Base-by-base conservation (phyloP, 2,329 filamentous ascomycete species). In the Sporothrix euskadiensis region DNA sequence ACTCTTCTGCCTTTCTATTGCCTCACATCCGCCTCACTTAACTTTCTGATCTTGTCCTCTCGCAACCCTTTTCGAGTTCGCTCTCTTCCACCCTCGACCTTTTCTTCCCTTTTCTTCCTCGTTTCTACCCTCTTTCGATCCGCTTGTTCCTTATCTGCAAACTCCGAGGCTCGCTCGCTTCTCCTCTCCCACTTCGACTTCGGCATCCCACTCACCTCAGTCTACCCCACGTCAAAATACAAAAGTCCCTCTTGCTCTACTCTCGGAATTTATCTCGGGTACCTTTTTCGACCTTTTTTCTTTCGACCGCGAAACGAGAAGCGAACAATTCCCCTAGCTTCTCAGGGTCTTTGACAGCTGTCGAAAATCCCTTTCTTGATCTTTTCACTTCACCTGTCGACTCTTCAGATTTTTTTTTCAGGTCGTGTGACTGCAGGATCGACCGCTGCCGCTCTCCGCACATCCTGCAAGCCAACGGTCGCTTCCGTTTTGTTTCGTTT, bases 341-440 rank as follows among this genome's bases (percentile, higher is more conserved):
- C 57, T 22, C 32, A 39, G 57, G 1, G n/a, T 2, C 12, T 22
- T 66, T 65, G 12, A 22, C 44, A 49, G 44, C 44, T 49, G 44
- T 19, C 44, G 14, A 19, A 19, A 49, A 49, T 49, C 12, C 26
- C 61, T 65, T 30, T 44, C 49, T 14, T 6, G 7, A 30, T n/a
- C n/a, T 26, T n/a, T 68, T 22, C 14, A 26, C 52, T 30, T 39
- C 26, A 35, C 65, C 65, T 35, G 9, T 39, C 4, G 16, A 14
- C 5, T 30, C 9, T 56, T 56, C 52, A 47, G 41, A 1, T 47
- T 26, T 26, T 26, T 26, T 32, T 59, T 57, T 47, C 54, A 32
- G 52, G 52, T 71, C 69, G 69, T 71, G 69, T 71, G 69, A 71
- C 69, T 49, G 39, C 14, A 19, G 39, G 10, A 59, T 44, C 54